phyloP scores from a whole-genome alignment of 768 basidiomycete species.

The Pluteus cervinus region DNA sequence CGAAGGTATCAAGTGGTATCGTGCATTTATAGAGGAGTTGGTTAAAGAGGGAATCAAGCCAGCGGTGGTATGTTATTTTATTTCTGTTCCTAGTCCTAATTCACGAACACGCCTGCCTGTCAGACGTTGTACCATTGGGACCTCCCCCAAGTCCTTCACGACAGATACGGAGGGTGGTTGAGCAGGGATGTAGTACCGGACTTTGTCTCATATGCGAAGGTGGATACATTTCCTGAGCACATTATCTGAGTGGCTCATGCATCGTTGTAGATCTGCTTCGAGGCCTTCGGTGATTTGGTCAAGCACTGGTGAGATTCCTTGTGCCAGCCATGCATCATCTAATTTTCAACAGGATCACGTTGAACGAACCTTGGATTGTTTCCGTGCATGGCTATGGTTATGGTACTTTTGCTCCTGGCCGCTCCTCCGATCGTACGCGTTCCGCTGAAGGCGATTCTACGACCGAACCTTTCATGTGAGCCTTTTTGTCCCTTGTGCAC shows the following conservation, averaged over 20 bases:
- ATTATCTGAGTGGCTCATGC: constrained; percentile 12
- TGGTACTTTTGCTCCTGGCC: constrained; percentile 67
- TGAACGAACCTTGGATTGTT: constrained; percentile 75
- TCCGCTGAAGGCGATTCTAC: constrained; percentile 58
- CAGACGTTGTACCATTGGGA: constrained; percentile 79
- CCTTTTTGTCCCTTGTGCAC: constrained; percentile 9
- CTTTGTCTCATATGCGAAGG: constrained; percentile 54
- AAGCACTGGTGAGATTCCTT: constrained; percentile 51
- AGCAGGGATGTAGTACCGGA: constrained; percentile 67
- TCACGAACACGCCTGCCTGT: too few species aligned
- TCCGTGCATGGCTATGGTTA: constrained; percentile 66
- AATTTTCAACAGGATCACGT: constrained; percentile 46
- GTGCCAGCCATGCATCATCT: constrained; percentile 13
- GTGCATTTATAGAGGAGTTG: constrained; percentile 58
- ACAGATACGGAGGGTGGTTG: constrained; percentile 72
- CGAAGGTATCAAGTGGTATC: constrained; percentile 62
- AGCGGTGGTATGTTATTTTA: constrained; percentile 41
- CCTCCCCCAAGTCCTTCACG: constrained; percentile 66
- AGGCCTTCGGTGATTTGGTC: constrained; percentile 69
- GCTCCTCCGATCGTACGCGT: constrained; percentile 56
- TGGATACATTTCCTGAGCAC: constrained; percentile 20
- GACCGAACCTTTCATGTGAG: constrained; percentile 67
- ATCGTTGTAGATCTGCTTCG: constrained; percentile 55
- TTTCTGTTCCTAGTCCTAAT: too few species aligned
- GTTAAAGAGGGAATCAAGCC: constrained; percentile 55